Conservation (phyloP, 2,329 filamentous ascomycete species). For the Chaetomiaceae sp. region DNA sequence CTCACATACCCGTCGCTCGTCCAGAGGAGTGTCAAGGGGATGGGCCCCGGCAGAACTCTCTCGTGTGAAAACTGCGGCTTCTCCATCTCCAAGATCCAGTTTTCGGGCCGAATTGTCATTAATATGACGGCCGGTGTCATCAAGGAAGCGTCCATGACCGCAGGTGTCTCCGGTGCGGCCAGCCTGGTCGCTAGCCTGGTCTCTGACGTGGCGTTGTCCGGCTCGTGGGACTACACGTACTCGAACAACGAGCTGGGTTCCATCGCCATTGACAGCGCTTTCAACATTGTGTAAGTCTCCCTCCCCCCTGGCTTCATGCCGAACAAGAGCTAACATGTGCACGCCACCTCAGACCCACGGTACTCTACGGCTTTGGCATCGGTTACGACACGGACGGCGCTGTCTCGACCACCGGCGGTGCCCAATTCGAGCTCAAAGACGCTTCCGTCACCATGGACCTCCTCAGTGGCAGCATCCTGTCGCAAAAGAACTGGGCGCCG, state of each 20-base stretch:
- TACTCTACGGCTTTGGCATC: background rate
- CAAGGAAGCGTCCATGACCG: constrained; percentile 5
- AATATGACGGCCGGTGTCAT: constrained; percentile 6
- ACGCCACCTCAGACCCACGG: background rate
- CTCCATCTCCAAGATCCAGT: constrained; percentile 2
- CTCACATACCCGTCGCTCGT: background rate
- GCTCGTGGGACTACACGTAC: background rate
- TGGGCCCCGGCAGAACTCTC: background rate
- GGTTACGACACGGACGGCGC: background rate
- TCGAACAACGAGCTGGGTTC: constrained; percentile 4
- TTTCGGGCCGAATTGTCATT: constrained; percentile 7
- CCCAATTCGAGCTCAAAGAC: background rate
- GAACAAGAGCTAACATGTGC: background rate
- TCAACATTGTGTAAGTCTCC: constrained; percentile 1
- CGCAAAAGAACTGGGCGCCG: background rate
- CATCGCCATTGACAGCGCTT: background rate
- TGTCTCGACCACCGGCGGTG: background rate
- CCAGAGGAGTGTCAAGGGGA: background rate
- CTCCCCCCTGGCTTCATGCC: background rate
- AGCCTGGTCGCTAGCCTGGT: background rate
- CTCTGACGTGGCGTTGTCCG: background rate
- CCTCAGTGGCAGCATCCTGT: background rate
- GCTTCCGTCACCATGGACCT: background rate
- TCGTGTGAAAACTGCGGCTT: constrained; percentile 9
- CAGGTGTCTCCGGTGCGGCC: background rate